Conservation (phyloP, 2,329 filamentous ascomycete species). For the Trichothecium roseum region DNA sequence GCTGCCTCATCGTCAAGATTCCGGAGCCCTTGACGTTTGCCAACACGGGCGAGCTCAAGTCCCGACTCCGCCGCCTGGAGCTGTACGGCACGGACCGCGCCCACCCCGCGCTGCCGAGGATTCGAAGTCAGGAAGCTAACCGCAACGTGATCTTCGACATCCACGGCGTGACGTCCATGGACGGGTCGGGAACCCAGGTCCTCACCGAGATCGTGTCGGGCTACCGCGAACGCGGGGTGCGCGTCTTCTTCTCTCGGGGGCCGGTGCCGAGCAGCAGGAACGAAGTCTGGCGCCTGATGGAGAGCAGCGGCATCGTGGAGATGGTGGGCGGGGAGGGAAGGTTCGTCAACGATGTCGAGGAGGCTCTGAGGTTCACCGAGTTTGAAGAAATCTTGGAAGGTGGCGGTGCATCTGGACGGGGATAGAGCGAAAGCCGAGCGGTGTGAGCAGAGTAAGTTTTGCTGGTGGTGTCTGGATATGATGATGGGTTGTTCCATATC, state of each 20-base stretch:
- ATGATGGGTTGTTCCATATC: no score
- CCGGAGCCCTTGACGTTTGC: slow-evolving; percentile 94
- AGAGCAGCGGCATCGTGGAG: slow-evolving; percentile 74
- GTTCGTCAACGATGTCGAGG: slow-evolving; percentile 75
- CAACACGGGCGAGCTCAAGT: slow-evolving; percentile 88
- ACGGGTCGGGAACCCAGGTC: slow-evolving; percentile 88
- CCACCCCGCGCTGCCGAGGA: slow-evolving; percentile 76
- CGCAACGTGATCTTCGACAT: slow-evolving; percentile 94
- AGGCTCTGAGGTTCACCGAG: slow-evolving; percentile 75
- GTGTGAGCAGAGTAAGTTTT: no score
- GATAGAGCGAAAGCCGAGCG: no score
- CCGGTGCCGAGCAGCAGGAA: slow-evolving; percentile 30
- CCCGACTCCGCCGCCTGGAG: slow-evolving; percentile 71
- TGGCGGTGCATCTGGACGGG: no score
- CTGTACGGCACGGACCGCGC: slow-evolving; percentile 78
- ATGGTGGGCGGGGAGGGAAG: slow-evolving; percentile 66
- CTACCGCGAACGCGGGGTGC: slow-evolving; percentile 68
- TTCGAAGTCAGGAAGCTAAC: slow-evolving; percentile 71
- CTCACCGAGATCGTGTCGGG: slow-evolving; percentile 76
- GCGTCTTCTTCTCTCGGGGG: slow-evolving; percentile 61
- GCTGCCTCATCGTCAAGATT: slow-evolving; percentile 93
- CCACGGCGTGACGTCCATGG: slow-evolving; percentile 90
- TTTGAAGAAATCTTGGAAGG: slow-evolving; percentile 41
- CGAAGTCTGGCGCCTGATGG: slow-evolving; percentile 62
- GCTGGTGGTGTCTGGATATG: no score